Evolutionary conservation across 441 rosid species (phyloP).

Genomic region (Theobroma grandiflorum): DNA sequence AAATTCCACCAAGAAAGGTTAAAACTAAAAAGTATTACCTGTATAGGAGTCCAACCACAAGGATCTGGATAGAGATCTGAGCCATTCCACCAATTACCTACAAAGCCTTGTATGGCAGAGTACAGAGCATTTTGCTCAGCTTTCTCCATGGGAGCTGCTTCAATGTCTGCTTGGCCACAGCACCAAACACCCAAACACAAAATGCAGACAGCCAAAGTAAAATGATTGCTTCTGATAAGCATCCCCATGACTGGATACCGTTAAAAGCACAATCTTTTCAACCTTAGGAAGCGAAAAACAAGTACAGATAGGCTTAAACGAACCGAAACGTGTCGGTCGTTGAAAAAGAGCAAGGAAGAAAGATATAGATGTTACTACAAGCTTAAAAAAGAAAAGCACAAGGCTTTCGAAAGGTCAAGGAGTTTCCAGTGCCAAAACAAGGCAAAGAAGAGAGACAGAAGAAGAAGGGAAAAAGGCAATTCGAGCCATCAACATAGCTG

Average conservation of each 20-base stretch:
- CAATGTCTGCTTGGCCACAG: conserved; percentile 50
- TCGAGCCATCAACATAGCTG: conserved; percentile 19
- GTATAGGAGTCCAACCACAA: conserved; percentile 99
- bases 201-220: conserved; percentile 42
- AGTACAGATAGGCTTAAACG: conserved; percentile 18
- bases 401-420: conserved; percentile 1
- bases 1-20: neutral
- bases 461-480: conserved; percentile 25
- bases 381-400: neutral
- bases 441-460: conserved; percentile 13
- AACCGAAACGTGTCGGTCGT: conserved; percentile 1
- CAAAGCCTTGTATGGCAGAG: conserved; percentile 84
- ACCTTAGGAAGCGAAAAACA: conserved; percentile 8
- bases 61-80: conserved; percentile 95
- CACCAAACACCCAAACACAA: conserved; percentile 48
- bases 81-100: conserved; percentile 90
- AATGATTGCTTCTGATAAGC: conserved; percentile 22
- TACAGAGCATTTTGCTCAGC: conserved; percentile 74
- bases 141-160: conserved; percentile 79
- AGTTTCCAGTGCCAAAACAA: neutral
- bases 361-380: neutral
- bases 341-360: conserved; percentile 18
- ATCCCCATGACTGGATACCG: conserved; percentile 33
- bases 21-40: conserved; percentile 48
- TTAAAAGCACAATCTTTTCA: neutral